Percentiles rank a stretch among this genome's conserved stretches.
phyloP scores from a whole-genome alignment of 345 rosid genomes.

The Hirschfeldia incana region DNA sequence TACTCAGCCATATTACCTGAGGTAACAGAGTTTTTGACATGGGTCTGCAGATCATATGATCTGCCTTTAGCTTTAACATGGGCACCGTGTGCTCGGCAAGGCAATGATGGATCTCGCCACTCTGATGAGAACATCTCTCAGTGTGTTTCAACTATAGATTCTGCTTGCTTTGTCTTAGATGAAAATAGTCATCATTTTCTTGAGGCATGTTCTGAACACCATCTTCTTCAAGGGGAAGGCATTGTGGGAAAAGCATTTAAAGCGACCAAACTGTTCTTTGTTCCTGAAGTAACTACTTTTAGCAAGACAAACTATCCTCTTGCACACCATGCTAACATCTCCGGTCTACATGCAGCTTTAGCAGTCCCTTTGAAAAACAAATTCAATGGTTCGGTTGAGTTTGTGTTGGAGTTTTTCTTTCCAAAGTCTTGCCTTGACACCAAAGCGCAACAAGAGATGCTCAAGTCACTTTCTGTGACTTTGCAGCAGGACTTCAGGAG shows the following conservation, averaged over 20 bases:
- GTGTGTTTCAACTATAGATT: conserved; percentile 66
- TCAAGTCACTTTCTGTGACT: conserved; percentile 51
- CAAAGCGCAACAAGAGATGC: conserved; percentile 52
- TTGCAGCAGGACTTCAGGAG: conserved; percentile 54
- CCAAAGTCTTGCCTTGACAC: conserved; percentile 59
- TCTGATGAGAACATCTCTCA: conserved; percentile 60
- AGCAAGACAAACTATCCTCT: conserved; percentile 77
- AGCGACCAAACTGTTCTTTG: conserved; percentile 61
- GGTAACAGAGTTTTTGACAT: conserved; percentile 51
- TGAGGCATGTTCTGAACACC: conserved; percentile 83
- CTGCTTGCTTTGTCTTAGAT: conserved; percentile 66
- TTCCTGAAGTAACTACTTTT: conserved; percentile 60
- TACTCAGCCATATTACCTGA: conserved; percentile 59
- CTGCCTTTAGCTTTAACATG: conserved; percentile 85
- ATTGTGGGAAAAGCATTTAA: conserved; percentile 81
- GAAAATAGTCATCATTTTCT: conserved; percentile 47
- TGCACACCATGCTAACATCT: conserved; percentile 85
- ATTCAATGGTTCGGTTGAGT: conserved; percentile 54
- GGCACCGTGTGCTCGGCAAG: conserved; percentile 68
- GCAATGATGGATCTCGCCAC: conserved; percentile 69
- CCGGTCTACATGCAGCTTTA: conserved; percentile 66
- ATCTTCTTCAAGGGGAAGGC: conserved; percentile 73
- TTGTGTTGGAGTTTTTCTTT: conserved; percentile 86
- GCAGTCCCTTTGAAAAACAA: conserved; percentile 67
- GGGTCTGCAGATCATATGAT: conserved; percentile 56